Conservation (phyloP, 805 yeast species). For the Saccharomyces kudriavzevii region DNA sequence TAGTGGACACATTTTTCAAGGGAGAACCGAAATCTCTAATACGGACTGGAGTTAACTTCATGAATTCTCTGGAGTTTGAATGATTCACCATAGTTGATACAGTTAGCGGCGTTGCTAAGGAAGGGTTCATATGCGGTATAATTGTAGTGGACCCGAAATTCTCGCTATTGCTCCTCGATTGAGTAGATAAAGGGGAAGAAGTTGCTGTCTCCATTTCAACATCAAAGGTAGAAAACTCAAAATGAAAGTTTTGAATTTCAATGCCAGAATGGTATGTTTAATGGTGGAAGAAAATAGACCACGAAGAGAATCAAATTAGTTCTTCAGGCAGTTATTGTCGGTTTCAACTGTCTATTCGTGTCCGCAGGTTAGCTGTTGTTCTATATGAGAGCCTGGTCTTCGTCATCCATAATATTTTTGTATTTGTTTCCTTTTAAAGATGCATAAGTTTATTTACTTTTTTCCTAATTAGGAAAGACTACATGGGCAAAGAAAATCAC, state of each 20-base stretch:
- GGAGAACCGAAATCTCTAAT: conserved; percentile 17
- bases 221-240: background rate
- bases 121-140: background rate
- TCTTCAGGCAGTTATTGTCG: background rate
- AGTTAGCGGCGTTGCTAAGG: background rate
- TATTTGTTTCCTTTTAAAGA: background rate
- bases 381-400: background rate
- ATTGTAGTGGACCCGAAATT: background rate
- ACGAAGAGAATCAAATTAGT: background rate
- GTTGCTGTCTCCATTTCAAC: conserved; percentile 2
- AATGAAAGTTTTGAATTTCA: background rate
- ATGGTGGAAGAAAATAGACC: background rate
- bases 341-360: background rate
- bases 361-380: background rate
- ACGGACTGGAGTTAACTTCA: conserved; percentile 27
- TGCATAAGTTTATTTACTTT: background rate
- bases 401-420: background rate
- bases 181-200: background rate
- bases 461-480: background rate
- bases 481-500: background rate
- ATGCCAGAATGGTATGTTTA: background rate
- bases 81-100: background rate
- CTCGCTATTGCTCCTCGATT: background rate
- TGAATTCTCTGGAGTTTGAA: conserved; percentile 15
- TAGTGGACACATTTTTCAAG: background rate